These are phyloP conservation scores for Starmerella riodocensis DNA, from an alignment of 805 yeast species.

Conservation along the genomic window DNA sequence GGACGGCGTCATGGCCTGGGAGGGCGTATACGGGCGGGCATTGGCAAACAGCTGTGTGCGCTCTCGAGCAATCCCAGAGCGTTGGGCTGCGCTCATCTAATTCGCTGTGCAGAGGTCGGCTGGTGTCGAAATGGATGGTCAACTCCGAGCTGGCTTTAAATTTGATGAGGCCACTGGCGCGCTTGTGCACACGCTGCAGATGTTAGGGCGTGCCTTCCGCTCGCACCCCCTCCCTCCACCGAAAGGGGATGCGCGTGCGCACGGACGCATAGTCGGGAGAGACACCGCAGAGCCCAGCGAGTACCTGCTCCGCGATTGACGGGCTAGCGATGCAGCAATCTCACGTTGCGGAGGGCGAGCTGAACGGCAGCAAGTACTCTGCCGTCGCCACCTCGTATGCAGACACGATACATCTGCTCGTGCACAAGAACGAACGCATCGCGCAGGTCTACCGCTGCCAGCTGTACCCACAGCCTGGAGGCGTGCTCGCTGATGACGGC, in stretches of 20 bases:
- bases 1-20: constrained; percentile 9
- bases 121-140: background rate
- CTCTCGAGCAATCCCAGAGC: constrained; percentile 22
- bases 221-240: too few relatives aligned
- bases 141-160: background rate
- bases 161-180: background rate
- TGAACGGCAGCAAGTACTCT: constrained; percentile 20
- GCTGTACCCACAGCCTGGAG: constrained; percentile 21
- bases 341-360: constrained; percentile 10
- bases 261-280: too few relatives aligned
- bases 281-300: too few relatives aligned
- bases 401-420: constrained; percentile 26
- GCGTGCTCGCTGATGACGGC: constrained; percentile 13
- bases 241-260: too few relatives aligned
- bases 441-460: constrained; percentile 22
- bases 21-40: constrained; percentile 23
- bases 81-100: constrained; percentile 13
- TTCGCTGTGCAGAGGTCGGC: background rate
- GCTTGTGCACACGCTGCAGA: background rate
- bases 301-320: background rate
- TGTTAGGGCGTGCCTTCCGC: background rate
- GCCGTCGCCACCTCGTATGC: constrained; percentile 23
- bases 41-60: constrained; percentile 31
- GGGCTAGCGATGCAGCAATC: background rate
- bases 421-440: constrained; percentile 24